Evolutionary conservation across 1,284 basidiomycete genomes (phyloP), one percentile per base, ranked within the genome.

Genomic region (Lentinus polychrous): DNA sequence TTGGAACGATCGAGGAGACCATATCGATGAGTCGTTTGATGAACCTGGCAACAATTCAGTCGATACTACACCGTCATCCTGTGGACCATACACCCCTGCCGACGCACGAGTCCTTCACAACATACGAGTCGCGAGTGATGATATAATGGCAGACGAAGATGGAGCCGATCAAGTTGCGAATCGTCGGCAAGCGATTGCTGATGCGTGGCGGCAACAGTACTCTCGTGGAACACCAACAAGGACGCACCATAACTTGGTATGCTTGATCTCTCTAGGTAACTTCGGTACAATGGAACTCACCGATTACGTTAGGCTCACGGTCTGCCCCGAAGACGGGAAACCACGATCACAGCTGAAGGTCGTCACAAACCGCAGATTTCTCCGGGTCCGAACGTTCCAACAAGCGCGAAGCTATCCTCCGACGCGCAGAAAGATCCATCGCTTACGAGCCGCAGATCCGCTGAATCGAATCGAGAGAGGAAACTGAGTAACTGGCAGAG

Each of bases 181-280:
- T 38, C 42, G 57, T 63, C 50, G 67, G 70, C 44, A 62, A 63
- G 66, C 71, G 42, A 66, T 84, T 33, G 74, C 76, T 40, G 67
- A 68, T 39, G 81, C 81, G 14, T 86, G 83, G 83, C 73, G 75
- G 68, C 66, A 74, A 20, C 72, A 68, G 52, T 86, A 77, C 75
- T 71, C 66, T 27, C 59, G 67, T 45, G 53, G 49, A 34, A 57
- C 49, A 38, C 43, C 50, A 23, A 50, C 49, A 44, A 47, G 50
- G 18, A 41, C 45, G 40, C 45, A 47, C 46, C 45, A 50, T 46
- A 52, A 50, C 49, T 59, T 57, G 57, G 64, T 63, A 51, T 55
- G 48, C 52, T 45, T 43, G 34, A 38, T 46, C 36, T 46, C 33
- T 36, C 35, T 7, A 15, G 7, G 35, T 15, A 37, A 18, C 18